Base-by-base conservation (phyloP, 2,329 filamentous ascomycete species). In the Penicillium palitans region DNA sequence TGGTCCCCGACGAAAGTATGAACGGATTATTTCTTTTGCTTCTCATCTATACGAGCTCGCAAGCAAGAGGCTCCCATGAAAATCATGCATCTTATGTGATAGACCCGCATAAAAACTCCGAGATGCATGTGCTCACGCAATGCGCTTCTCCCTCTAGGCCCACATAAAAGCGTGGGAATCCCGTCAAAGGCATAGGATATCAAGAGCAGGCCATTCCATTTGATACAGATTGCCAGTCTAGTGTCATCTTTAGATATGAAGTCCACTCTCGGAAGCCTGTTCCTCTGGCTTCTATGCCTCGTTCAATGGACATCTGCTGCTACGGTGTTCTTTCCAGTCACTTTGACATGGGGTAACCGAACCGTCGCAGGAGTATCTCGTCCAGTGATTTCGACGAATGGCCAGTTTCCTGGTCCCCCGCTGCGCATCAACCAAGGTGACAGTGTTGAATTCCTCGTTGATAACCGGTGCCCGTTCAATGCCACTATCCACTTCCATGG, bases 401-500 rank as follows among this genome's bases (percentile, higher is more conserved):
- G 68, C 0, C 68, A 70, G 19, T 66, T 67, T 24, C 71, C 71
- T 33, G 70, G 67, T 13, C 71, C 71, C 1, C 50, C 58, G 5
- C 52, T 73, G 42, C 53, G 50, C 19, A 53, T 70, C 35, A 66
- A 71, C 15, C 64, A 73, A 33, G 68, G 66, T 0, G 70, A 73
- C 51, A 60, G 67, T 51, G 70, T 73, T 13, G 58, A 69, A 17
- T 66, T 73, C 19, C 40, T 66, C 29, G 70, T 73, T 1, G 58
- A 55, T 17, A 73, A 73, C 33, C 55, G 55, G 1, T 70, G 70
- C 58, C 70, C 71, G 0, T 71, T 73, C 50, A 62, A 59, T 29
- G 63, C 69, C 0, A 71, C 71, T 8, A 63, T 73, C 7, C 71
- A 73, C 42, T 73, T 70, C 35, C 71, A 73, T 57, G 70, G 71